phyloP scores from a whole-genome alignment of 257 asterid species.

The Solanum stenotomum region DNA sequence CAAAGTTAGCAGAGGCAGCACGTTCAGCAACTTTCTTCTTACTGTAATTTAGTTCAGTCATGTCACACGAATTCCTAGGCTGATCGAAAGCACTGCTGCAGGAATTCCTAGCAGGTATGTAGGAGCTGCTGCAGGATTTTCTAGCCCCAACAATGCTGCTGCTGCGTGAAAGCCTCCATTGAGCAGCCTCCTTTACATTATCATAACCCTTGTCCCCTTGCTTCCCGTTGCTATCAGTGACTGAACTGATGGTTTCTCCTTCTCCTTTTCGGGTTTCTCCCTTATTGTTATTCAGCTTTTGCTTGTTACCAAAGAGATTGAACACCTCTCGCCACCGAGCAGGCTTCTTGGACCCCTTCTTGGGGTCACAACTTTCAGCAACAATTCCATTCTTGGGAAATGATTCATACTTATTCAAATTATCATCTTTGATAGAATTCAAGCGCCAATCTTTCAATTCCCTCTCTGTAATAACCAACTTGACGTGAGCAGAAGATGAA shows the following conservation, averaged over 20 bases:
- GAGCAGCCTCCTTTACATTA: conserved; percentile 14
- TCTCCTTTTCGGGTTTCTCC: conserved; percentile 12
- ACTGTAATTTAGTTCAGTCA: conserved; percentile 26
- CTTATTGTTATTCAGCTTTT: conserved; percentile 26
- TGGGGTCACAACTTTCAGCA: conserved; percentile 17
- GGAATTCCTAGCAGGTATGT: conserved; percentile 23
- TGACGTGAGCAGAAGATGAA: conserved; percentile 50
- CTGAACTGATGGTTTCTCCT: conserved; percentile 20
- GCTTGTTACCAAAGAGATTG: conserved; percentile 56
- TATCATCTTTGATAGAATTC: conserved; percentile 37
- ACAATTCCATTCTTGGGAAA: conserved; percentile 15
- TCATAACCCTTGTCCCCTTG: conserved; percentile 22
- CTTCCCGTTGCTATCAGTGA: conserved; percentile 18
- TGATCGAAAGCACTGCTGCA: conserved; percentile 48
- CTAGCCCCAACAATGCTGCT: conserved; percentile 51
- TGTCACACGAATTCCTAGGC: conserved; percentile 48
- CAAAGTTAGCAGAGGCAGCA: conserved; percentile 19
- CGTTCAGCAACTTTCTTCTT: conserved; percentile 45
- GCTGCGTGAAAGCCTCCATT: conserved; percentile 51
- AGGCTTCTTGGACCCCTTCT: conserved; percentile 36
- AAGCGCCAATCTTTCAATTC: conserved; percentile 83
- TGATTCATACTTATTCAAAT: conserved; percentile 26
- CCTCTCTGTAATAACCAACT: conserved; percentile 80
- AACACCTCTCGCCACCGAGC: conserved; percentile 54
- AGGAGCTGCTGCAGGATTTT: conserved; percentile 8